Percentiles rank a stretch among this genome's conserved stretches.
Conservation (phyloP, 2,329 filamentous ascomycete genomes). For the Penicillium sp. region DNA sequence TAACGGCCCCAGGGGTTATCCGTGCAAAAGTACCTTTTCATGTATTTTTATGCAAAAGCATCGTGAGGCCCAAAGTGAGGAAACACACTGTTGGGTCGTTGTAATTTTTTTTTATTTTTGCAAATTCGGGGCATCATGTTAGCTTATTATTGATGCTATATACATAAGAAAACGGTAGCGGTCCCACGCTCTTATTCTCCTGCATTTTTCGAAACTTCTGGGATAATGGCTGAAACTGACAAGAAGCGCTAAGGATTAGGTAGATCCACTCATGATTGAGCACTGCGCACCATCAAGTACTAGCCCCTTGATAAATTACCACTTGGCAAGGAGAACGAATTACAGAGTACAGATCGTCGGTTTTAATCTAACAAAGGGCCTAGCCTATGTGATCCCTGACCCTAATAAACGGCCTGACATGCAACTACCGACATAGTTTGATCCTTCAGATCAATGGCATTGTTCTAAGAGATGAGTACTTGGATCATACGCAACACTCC, state of each 20-base stretch:
- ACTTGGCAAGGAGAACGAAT: not conserved
- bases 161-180: not conserved
- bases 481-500: not conserved
- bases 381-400: not conserved
- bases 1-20: not conserved
- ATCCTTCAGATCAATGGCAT: not conserved
- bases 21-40: not conserved
- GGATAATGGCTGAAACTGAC: not conserved
- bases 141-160: not conserved
- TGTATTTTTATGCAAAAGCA: not conserved
- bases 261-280: not conserved
- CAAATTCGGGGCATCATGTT: not conserved
- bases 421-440: not conserved
- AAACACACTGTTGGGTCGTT: not conserved
- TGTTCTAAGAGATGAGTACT: not conserved
- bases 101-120: not conserved
- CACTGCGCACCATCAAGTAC: not conserved
- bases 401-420: not conserved
- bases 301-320: not conserved
- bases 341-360: not conserved
- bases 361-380: not conserved
- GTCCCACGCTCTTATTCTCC: too few relatives aligned
- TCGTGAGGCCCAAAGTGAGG: not conserved
- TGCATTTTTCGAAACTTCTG: not conserved
- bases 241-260: not conserved